Conservation (phyloP, 345 rosid genomes). For the Brassica juncea region DNA sequence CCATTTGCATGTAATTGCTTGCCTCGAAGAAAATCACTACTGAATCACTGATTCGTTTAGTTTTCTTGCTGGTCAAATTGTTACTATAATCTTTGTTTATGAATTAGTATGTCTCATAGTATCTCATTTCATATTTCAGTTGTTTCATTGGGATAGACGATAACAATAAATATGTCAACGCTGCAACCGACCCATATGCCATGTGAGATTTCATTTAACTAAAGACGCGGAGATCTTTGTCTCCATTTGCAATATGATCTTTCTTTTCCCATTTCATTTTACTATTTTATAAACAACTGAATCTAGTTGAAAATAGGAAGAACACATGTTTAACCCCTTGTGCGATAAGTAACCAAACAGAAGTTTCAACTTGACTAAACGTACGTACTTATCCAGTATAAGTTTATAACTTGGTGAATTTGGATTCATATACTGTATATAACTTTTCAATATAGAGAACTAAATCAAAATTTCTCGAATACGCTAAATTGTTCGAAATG, state of each 20-base stretch:
- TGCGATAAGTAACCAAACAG: too few species aligned
- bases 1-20: conserved; percentile 29
- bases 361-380: background rate
- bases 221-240: conserved; percentile 32
- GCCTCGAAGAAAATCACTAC: conserved; percentile 32
- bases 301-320: background rate
- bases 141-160: conserved; percentile 30
- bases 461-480: background rate
- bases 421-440: background rate
- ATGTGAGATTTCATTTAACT: conserved; percentile 24
- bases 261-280: background rate
- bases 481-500: background rate
- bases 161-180: conserved; percentile 30
- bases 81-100: background rate
- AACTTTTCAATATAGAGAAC: background rate
- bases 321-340: background rate
- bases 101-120: background rate
- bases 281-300: background rate
- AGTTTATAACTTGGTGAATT: background rate
- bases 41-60: conserved; percentile 26
- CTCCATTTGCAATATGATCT: conserved; percentile 20
- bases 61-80: conserved; percentile 1
- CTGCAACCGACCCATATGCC: conserved; percentile 36
- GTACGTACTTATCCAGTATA: background rate
- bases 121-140: background rate